These are phyloP conservation scores for Fraxinus americana DNA, from an alignment of 257 asterid genomes.

Conservation along the genomic window DNA sequence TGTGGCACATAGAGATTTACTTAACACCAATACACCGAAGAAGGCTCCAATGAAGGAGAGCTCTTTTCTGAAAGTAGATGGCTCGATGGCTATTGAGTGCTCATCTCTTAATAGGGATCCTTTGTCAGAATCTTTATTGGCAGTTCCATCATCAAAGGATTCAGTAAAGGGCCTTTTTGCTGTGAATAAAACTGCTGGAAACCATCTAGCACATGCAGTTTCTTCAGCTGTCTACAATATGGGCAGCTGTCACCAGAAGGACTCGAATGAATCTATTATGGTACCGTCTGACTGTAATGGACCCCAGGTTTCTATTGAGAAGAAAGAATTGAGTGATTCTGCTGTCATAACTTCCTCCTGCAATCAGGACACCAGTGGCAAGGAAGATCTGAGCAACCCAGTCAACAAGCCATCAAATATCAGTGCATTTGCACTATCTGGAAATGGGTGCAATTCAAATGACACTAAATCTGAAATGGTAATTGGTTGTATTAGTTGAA, in stretches of 20 bases:
- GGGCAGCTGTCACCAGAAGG: constrained; percentile 27
- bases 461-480: constrained; percentile 45
- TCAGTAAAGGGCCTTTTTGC: constrained; percentile 27
- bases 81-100: constrained; percentile 25
- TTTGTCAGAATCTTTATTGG: constrained; percentile 21
- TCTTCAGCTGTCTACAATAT: constrained; percentile 22
- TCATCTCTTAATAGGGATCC: constrained; percentile 31
- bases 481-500: constrained; percentile 17
- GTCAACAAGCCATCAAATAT: constrained; percentile 23
- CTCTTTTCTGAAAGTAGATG: constrained; percentile 27
- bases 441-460: constrained; percentile 27
- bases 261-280: constrained; percentile 30
- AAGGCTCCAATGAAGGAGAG: constrained; percentile 32
- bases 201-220: constrained; percentile 24
- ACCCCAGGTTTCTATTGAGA: constrained; percentile 26
- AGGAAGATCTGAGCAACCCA: constrained; percentile 25
- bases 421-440: constrained; percentile 19
- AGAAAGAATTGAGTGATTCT: constrained; percentile 34
- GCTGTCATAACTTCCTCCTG: constrained; percentile 23
- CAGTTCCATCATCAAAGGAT: constrained; percentile 34
- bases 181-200: constrained; percentile 22
- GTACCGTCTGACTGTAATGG: constrained; percentile 28
- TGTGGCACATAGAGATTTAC: constrained; percentile 34
- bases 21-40: constrained; percentile 21
- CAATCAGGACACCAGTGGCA: constrained; percentile 16